Evolutionary conservation across 108 stramenopile genomes (phyloP).

Genomic region (Nitzschia putrida): DNA sequence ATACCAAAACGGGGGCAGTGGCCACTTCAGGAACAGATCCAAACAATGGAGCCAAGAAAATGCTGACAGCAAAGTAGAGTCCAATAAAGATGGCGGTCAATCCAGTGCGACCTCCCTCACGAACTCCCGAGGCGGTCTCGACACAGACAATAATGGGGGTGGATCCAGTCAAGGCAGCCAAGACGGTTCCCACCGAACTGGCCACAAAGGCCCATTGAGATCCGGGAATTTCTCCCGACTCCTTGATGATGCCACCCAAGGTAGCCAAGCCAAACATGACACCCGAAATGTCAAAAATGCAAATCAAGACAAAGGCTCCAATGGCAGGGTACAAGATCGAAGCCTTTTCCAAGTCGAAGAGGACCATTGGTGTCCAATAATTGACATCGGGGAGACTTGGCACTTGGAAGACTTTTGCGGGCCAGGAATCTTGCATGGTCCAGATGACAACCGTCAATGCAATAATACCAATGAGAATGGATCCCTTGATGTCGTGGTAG

Average conservation of each 20-base stretch:
- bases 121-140: conserved; percentile 59
- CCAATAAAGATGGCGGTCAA: conserved; percentile 58
- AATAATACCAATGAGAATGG: conserved; percentile 54
- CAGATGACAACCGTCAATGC: conserved; percentile 42
- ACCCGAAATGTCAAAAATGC: conserved; percentile 63
- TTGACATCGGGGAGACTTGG: conserved; percentile 26
- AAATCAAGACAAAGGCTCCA: conserved; percentile 54
- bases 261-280: conserved; percentile 64
- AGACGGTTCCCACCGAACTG: conserved; percentile 43
- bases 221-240: conserved; percentile 48
- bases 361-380: conserved; percentile 26
- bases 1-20: conserved; percentile 57
- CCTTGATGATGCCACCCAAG: conserved; percentile 37
- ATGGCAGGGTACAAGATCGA: conserved; percentile 35
- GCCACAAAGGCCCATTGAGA: conserved; percentile 53
- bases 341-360: conserved; percentile 29
- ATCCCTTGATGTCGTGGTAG: conserved; percentile 56
- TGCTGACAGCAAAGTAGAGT: conserved; percentile 41
- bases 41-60: conserved; percentile 63
- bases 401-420: conserved; percentile 36
- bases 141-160: conserved; percentile 63
- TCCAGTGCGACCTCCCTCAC: conserved; percentile 66
- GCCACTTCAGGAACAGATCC: conserved; percentile 51
- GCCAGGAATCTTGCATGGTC: conserved; percentile 37
- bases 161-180: conserved; percentile 45